A percentile compares a stretch with the other conserved stretches of the same genome.
Conservation (phyloP, 176 grass and related monocot species). For the Melocanna baccifera region DNA sequence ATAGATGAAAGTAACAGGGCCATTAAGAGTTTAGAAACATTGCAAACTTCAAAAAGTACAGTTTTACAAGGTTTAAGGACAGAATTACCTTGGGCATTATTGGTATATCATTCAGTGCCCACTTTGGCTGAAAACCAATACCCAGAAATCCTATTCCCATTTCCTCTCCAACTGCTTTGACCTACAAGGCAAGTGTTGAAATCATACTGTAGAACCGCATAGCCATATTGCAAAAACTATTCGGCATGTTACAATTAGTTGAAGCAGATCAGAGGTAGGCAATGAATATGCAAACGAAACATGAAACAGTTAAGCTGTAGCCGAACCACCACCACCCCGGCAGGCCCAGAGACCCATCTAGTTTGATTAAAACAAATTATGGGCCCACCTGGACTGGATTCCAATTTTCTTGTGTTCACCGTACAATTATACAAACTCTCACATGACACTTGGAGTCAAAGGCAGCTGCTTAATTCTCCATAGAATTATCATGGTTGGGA, state of each 20-base stretch:
- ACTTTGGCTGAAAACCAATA: constrained; percentile 95
- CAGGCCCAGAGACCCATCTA: too few relatives aligned
- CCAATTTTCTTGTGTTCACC: background rate
- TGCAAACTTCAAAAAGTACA: background rate
- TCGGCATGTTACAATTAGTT: background rate
- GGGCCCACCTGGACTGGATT: background rate
- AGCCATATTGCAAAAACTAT: background rate
- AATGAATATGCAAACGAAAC: too few relatives aligned
- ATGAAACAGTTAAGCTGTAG: too few relatives aligned
- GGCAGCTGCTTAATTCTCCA: background rate
- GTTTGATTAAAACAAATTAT: background rate
- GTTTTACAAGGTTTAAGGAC: constrained; percentile 2
- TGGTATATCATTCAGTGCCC: constrained; percentile 71
- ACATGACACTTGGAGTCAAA: background rate
- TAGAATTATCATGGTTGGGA: background rate
- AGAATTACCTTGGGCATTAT: constrained; percentile 90
- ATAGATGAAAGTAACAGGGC: background rate
- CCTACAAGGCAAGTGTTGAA: constrained; percentile 43
- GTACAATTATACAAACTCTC: background rate
- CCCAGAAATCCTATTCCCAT: constrained; percentile 95
- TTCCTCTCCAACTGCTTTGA: constrained; percentile 95
- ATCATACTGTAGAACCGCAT: background rate
- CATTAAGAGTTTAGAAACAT: constrained; percentile 2
- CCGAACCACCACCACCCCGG: too few relatives aligned
- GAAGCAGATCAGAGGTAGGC: too few relatives aligned